Evolutionary conservation across 1,284 basidiomycete genomes (phyloP), one percentile per base, ranked within the genome.

Genomic region (Pseudozyma sp.): DNA sequence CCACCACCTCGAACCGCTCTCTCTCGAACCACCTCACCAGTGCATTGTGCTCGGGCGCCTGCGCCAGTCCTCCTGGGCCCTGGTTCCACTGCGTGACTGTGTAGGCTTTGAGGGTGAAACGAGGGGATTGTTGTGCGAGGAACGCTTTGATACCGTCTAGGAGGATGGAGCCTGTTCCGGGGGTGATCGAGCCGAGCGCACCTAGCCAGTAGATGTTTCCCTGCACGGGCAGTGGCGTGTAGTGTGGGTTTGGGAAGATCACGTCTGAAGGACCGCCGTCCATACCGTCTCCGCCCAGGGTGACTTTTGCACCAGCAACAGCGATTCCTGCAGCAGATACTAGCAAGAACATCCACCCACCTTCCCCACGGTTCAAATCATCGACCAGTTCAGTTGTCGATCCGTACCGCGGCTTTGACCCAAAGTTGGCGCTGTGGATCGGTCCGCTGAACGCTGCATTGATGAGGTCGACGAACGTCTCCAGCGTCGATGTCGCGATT

Each of bases 1-100:
- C 50, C 3, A 40, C 30, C 24, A 69, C 60, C 5, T 46, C 10
- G 29, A 69, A 69, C 3, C 55, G 55, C 29, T 69, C 55, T 31
- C 13, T 47, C 8, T 47, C 29, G 29, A 69, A 69, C 33, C 46
- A 69, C 6, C 7, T 48, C 8, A 56, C 31, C 31, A 69, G 31
- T 1, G 52, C 39, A 19, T 60, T 45, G 4, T 55, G 31, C 6
- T 19, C 3, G 60, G 67, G 13, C 63, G 49, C 4, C 13, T 11
- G 31, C 19, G 54, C 1, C 19, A 11, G 30, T 30, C 19, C 16
- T 56, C 45, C 42, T 58, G 34, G 8, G 4, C n/a, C 9, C 13
- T 44, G 43, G 7, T 61, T 61, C 67, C 67, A 69, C 13, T 63
- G 43, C 17, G 59, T 52, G 6, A 69, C 56, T 14, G 67, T 64